Evolutionary conservation across 768 basidiomycete species (phyloP), one percentile per base, ranked within the genome.

Genomic region (Phaeotremella skinneri): DNA sequence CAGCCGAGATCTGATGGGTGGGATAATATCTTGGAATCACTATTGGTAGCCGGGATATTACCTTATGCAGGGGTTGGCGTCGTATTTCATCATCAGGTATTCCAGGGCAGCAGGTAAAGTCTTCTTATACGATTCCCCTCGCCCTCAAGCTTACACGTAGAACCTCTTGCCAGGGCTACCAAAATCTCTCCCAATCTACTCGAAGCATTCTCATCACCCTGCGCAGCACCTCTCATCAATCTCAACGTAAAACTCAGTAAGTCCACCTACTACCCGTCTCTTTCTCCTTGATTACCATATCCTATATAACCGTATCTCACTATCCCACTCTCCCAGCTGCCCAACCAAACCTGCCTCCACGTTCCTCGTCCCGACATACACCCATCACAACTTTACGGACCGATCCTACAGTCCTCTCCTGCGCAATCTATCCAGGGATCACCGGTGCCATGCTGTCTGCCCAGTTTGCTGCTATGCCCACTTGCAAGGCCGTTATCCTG

Each of bases 161-260:
- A 14, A 51, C 47, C 20, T 13, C n/a, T 39, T 20, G 2, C 13
- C 30, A 68, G 69, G 59, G 66, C 69, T 7, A 68, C 69, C 17
- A 73, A 73, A 42, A 61, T 52, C 3, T 70, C 68, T n/a, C 63
- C 71, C 11, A 73, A 69, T 32, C 51, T 68, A 14, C 70, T 73
- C 43, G 56, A 49, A 14, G 71, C 71, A 13, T 73, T 73, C 51
- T 52, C 67, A 14, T 56, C 71, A 0, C 71, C 71, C 29, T 73
- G 68, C 30, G 53, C 64, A 11, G 69, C 68, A 4, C 59, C 71
- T 17, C 34, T 70, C 14, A 65, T 73, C 59, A 68, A 66, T 45
- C 59, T 73, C 49, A 69, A 73, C 48, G 71, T 73, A 27, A 73
- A 73, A 42, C 66, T 73, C 62, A 73, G 71, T 73, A 47, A 55